A percentile compares a stretch with the other conserved stretches of the same genome.
phyloP scores from a whole-genome alignment of 495 filamentous ascomycete species.

The Hypoxylon perforatum region DNA sequence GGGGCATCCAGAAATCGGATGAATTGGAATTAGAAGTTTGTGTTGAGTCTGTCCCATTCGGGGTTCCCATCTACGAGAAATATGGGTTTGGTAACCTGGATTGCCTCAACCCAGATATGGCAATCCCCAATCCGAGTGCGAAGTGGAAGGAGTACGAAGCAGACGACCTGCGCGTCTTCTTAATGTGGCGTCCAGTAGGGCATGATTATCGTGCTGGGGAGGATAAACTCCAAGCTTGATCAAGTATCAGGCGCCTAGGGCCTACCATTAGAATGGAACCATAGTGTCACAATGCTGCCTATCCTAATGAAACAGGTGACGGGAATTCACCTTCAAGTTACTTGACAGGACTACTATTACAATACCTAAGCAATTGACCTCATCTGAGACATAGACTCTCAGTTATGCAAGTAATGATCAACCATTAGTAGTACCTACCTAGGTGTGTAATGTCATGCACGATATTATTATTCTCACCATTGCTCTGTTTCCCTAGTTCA shows the following conservation, averaged over 20 bases:
- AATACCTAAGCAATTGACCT: no score
- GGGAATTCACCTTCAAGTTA: no score
- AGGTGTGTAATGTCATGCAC: no score
- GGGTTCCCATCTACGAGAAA: slow-evolving; percentile 49
- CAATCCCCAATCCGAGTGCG: slow-evolving; percentile 22
- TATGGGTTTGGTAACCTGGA: slow-evolving; percentile 46
- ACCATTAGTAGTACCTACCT: no score
- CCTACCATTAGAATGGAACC: not conserved
- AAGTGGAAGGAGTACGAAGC: slow-evolving; percentile 28
- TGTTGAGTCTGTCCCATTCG: slow-evolving; percentile 52
- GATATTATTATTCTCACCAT: no score
- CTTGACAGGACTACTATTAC: no score
- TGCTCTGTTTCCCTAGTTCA: no score
- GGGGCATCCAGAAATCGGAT: slow-evolving; percentile 55
- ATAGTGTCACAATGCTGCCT: no score
- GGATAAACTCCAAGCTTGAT: slow-evolving; percentile 1
- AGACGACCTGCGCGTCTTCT: slow-evolving; percentile 11
- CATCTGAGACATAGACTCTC: no score
- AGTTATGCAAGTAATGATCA: no score
- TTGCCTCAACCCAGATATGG: slow-evolving; percentile 22
- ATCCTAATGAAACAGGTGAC: no score
- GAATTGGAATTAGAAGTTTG: slow-evolving; percentile 50
- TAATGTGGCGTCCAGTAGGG: slow-evolving; percentile 32
- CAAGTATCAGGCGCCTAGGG: not conserved
- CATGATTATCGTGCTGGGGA: slow-evolving; percentile 16